Conservation (phyloP, 352 stramenopile species). For the Pythium rhizo-oryzae region DNA sequence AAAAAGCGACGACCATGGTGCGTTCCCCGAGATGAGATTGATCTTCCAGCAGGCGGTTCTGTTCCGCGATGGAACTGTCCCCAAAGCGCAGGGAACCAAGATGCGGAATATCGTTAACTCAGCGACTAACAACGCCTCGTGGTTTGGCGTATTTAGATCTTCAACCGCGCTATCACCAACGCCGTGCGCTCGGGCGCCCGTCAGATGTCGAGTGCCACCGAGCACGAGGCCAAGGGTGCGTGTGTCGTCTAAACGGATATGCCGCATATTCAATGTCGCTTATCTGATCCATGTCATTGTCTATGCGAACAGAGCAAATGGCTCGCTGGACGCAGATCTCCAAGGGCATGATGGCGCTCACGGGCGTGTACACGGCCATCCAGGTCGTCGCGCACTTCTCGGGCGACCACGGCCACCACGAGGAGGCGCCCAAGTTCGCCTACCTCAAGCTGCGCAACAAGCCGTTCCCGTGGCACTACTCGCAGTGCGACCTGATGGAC, state of each 20-base stretch:
- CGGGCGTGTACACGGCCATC: conserved; percentile 54
- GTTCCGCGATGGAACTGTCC: neutral
- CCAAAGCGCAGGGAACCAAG: neutral
- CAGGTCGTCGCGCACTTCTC: conserved; percentile 52
- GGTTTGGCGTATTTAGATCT: conserved; percentile 24
- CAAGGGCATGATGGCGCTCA: conserved; percentile 79
- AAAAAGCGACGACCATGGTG: conserved; percentile 32
- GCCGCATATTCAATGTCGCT: neutral
- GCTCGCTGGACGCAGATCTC: conserved; percentile 84
- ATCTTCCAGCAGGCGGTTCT: neutral
- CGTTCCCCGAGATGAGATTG: conserved; percentile 1
- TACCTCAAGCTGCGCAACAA: conserved; percentile 91
- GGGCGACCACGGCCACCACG: conserved; percentile 53
- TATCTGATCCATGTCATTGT: neutral
- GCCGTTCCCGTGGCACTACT: conserved; percentile 82
- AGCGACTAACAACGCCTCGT: neutral
- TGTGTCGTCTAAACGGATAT: neutral
- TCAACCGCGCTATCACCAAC: conserved; percentile 49
- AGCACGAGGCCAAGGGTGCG: conserved; percentile 82
- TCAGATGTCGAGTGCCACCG: conserved; percentile 80
- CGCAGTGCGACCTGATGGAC: conserved; percentile 84
- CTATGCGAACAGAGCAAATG: conserved; percentile 69
- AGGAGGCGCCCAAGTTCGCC: conserved; percentile 63
- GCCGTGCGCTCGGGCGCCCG: conserved; percentile 59
- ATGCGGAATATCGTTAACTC: neutral